Evolutionary conservation across 2,329 filamentous ascomycete genomes (phyloP).

Genomic region (Colletotrichum chlorophyti): DNA sequence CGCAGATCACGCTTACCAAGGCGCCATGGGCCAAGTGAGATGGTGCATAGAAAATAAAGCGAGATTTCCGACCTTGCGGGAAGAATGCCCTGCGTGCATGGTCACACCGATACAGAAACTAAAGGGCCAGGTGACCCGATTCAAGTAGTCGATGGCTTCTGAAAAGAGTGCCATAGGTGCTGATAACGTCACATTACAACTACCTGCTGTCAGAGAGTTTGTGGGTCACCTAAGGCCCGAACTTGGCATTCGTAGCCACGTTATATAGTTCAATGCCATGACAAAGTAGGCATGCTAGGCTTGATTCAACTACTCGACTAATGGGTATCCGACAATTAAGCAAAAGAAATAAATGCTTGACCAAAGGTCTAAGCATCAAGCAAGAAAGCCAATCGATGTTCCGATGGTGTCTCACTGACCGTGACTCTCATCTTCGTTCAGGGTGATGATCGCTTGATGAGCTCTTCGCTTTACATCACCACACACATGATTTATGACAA

Average conservation of each 20-base stretch:
- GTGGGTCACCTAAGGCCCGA: too few species aligned
- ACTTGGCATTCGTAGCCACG: not conserved
- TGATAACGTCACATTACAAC: too few species aligned
- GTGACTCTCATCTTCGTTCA: not conserved
- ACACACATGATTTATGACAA: too few species aligned
- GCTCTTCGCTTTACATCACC: not conserved
- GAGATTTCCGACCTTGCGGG: not conserved
- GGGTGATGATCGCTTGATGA: not conserved
- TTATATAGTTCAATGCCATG: too few species aligned
- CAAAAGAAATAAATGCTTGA: conserved; percentile 20
- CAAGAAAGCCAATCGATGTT: conserved; percentile 1
- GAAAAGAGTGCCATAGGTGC: too few species aligned
- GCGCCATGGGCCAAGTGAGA: conserved; percentile 53
- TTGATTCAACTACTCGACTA: conserved; percentile 25
- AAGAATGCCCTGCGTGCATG: too few species aligned
- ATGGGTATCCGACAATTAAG: conserved; percentile 30
- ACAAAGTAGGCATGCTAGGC: conserved; percentile 8
- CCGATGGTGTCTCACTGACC: not conserved
- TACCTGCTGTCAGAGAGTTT: too few species aligned
- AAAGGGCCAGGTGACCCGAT: too few species aligned
- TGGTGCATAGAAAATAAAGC: conserved; percentile 7
- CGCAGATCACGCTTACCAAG: conserved; percentile 50
- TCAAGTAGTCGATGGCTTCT: too few species aligned
- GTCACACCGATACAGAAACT: too few species aligned
- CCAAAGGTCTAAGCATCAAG: not conserved